Base-by-base conservation (phyloP, 768 basidiomycete species). In the Termitomyces sp. region DNA sequence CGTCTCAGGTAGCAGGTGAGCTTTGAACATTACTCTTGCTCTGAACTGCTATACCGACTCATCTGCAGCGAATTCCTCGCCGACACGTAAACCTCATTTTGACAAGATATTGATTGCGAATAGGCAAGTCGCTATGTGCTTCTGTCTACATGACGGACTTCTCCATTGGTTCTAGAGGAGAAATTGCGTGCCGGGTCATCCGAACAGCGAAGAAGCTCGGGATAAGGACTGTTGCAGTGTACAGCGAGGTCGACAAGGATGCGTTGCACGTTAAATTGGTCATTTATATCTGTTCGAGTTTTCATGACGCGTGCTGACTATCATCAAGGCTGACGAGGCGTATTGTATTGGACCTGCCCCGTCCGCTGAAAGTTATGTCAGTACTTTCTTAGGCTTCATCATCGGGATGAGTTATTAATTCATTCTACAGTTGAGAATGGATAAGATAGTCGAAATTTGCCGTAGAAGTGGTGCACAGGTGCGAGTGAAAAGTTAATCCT, bases 161-260 rank as follows among this genome's bases (percentile, higher is more conserved):
- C 18, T 24, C 46, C 64, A 51, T 38, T 8, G 1, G 30, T 12
- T 36, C 14, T 60, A 96, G 94, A 70, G 94, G 94, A 48, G 94
- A 98, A 72, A 98, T 98, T 61, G 94, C 94, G 6, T 97, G 95
- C 70, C 87, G 94, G 20, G 92, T 98, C 45, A 96, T 96, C 56
- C 86, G 90, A 26, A 96, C 94, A 0, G 92, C 92, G 2, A 85
- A 79, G 70, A 90, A 88, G 67, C 76, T 97, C 4, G 94, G 95
- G 0, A 88, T 97, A 69, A 87, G 82, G 78, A 94, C 92, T 0
- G 94, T 97, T 16, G 94, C 94, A 0, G 90, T 98, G 7, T 97
- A 89, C 68, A 92, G 90, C 59, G 92, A 95, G 48, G 92, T 85
- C 7, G 95, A 98, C 63, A 82, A 77, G 52, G 78, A 87, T 66